Evolutionary conservation across 1,284 basidiomycete species (phyloP), one percentile per base, ranked within the genome.

Genomic region (Bjerkandera adusta): DNA sequence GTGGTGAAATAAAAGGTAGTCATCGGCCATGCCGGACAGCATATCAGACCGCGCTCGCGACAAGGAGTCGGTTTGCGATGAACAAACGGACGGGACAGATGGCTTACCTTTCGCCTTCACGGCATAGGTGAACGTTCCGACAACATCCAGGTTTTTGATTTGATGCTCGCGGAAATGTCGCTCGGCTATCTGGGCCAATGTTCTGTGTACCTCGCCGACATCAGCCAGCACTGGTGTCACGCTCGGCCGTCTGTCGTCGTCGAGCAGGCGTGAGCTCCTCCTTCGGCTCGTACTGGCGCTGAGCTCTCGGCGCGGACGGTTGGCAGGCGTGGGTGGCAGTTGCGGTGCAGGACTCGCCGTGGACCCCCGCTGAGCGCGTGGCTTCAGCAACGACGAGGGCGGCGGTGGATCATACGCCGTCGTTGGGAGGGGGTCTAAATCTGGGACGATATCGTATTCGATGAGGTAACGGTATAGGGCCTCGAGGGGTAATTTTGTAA

Each of bases 71-170:
- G 39, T 47, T 10, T 20, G 15, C 34, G 15, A 35, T 15, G 15
- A 27, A 45, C 18, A 54, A 42, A 21, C 33, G 38, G 24, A 41
- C 36, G 39, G 60, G 55, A 52, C 36, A 18, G 35, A 15, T 47
- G 48, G 66, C 53, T 66, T 66, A 61, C 72, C 73, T 65, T 78
- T 84, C 22, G 76, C 71, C 64, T 79, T 85, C 71, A 89, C 76
- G 15, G 79, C 75, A 59, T 75, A 80, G 80, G 89, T 81, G 55
- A 90, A 90, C 36, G 78, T 73, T n/a, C 84, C 82, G 29, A 90
- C 67, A n/a, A 81, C 84, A 50, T 90, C 87, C 42, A 85, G 79
- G 64, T 90, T 88, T 62, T 81, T 81, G 24, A 81, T 75, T 7
- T 69, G 62, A 20, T 71, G 64, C 45, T 81, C 78, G 48, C 74